Evolutionary conservation across 257 asterid species (phyloP).

Genomic region (Salvia splendens): DNA sequence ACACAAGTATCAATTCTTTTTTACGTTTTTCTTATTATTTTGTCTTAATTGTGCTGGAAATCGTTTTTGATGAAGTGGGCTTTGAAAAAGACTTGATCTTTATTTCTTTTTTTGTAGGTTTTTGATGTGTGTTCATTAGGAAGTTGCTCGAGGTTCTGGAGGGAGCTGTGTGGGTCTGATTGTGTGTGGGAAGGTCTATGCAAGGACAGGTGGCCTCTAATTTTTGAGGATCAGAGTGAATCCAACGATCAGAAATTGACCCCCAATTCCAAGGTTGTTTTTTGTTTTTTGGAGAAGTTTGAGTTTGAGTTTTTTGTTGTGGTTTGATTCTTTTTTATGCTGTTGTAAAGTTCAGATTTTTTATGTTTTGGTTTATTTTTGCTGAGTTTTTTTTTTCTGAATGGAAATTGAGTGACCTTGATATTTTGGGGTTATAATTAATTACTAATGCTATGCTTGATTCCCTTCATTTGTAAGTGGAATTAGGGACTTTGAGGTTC

Average conservation of each 20-base stretch:
- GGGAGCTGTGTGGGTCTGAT: slow-evolving; percentile 76
- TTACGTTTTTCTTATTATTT: neutral
- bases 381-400: neutral
- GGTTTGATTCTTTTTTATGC: slow-evolving; percentile 12
- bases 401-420: neutral
- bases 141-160: slow-evolving; percentile 86
- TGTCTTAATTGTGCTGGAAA: slow-evolving; percentile 1
- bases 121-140: slow-evolving; percentile 81
- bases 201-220: slow-evolving; percentile 66
- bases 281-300: neutral
- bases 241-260: slow-evolving; percentile 30
- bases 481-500: slow-evolving; percentile 19
- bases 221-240: slow-evolving; percentile 31
- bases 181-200: slow-evolving; percentile 70
- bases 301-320: neutral
- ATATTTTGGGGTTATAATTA: slow-evolving; percentile 5
- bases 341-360: neutral
- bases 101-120: slow-evolving; percentile 46
- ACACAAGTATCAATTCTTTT: neutral
- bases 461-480: slow-evolving; percentile 9
- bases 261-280: slow-evolving; percentile 43
- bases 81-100: slow-evolving; percentile 32
- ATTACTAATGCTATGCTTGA: neutral
- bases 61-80: slow-evolving; percentile 29
- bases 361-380: slow-evolving; percentile 1